A percentile compares a stretch with the other conserved stretches of the same genome.
Conservation (phyloP, 805 yeast species). For the Cyberlindnera suaveolens region DNA sequence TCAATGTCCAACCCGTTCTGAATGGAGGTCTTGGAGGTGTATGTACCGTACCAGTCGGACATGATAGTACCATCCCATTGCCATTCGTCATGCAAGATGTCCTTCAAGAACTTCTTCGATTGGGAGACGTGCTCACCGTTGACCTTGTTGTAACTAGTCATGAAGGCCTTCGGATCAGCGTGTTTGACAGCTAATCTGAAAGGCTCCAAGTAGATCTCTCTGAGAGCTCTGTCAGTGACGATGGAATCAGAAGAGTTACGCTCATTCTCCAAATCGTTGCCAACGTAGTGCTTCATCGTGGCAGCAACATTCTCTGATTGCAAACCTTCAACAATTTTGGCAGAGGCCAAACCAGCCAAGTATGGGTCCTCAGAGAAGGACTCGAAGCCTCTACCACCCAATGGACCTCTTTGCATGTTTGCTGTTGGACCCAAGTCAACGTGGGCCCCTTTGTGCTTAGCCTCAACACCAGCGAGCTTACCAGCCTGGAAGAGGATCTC, state of each 20-base stretch:
- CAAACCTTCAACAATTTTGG: slow-evolving; percentile 47
- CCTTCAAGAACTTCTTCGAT: slow-evolving; percentile 34
- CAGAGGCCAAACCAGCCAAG: slow-evolving; percentile 39
- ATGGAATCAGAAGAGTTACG: slow-evolving; percentile 42
- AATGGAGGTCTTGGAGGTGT: slow-evolving; percentile 39
- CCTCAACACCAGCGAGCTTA: slow-evolving; percentile 46
- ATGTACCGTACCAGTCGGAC: slow-evolving; percentile 63
- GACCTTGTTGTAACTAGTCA: slow-evolving; percentile 60
- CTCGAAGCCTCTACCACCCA: slow-evolving; percentile 61
- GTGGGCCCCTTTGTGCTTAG: slow-evolving; percentile 46
- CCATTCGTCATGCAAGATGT: slow-evolving; percentile 51
- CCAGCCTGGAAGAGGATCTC: slow-evolving; percentile 45
- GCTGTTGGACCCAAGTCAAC: slow-evolving; percentile 44
- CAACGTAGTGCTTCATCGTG: slow-evolving; percentile 55
- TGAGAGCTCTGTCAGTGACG: slow-evolving; percentile 52
- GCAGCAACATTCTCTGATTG: slow-evolving; percentile 47
- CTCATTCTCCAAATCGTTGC: slow-evolving; percentile 57
- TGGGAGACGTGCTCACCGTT: slow-evolving; percentile 56
- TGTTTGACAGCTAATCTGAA: slow-evolving; percentile 53
- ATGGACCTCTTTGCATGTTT: slow-evolving; percentile 51
- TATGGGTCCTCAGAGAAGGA: slow-evolving; percentile 58
- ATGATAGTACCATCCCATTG: slow-evolving; percentile 47
- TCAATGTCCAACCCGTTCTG: slow-evolving; percentile 57
- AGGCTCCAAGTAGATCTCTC: slow-evolving; percentile 60
- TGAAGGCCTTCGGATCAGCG: slow-evolving; percentile 46